Conservation (phyloP, 805 yeast species). For the Wickerhamomyces alni region DNA sequence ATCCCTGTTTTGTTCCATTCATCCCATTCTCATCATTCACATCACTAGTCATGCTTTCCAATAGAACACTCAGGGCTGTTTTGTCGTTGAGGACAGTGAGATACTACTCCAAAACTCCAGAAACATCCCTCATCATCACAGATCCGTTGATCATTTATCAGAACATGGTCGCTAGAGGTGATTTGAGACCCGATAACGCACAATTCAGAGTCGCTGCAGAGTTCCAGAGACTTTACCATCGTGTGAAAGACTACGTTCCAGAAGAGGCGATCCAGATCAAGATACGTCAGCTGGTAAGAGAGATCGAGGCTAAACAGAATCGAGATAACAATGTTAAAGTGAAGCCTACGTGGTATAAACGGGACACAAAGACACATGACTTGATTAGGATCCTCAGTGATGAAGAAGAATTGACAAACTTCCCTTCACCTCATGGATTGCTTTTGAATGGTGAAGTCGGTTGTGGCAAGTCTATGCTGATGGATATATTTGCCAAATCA, state of each 20-base stretch:
- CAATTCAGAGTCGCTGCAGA: constrained; percentile 60
- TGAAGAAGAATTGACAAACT: constrained; percentile 50
- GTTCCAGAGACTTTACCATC: constrained; percentile 51
- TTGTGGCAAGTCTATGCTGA: constrained; percentile 67
- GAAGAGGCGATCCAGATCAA: constrained; percentile 13
- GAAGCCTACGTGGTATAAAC: constrained; percentile 6
- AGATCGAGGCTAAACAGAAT: constrained; percentile 22
- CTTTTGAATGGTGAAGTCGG: constrained; percentile 64
- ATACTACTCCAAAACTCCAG: constrained; percentile 7
- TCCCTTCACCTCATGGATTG: constrained; percentile 60
- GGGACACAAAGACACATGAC: constrained; percentile 24
- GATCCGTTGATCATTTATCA: constrained; percentile 60
- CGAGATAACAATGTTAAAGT: neutral
- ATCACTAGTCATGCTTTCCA: neutral
- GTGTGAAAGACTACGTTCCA: constrained; percentile 56
- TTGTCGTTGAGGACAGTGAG: too few relatives aligned
- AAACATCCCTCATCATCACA: constrained; percentile 37
- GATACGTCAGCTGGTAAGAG: constrained; percentile 24
- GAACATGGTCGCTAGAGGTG: constrained; percentile 44
- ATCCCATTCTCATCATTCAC: neutral
- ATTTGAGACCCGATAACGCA: constrained; percentile 46
- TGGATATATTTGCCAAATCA: constrained; percentile 64
- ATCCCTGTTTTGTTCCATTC: neutral
- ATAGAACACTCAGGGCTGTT: too few relatives aligned
- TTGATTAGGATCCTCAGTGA: constrained; percentile 47